Base-by-base conservation (phyloP, 169 alveolate species). In the Prorocentrum cordatum region DNA sequence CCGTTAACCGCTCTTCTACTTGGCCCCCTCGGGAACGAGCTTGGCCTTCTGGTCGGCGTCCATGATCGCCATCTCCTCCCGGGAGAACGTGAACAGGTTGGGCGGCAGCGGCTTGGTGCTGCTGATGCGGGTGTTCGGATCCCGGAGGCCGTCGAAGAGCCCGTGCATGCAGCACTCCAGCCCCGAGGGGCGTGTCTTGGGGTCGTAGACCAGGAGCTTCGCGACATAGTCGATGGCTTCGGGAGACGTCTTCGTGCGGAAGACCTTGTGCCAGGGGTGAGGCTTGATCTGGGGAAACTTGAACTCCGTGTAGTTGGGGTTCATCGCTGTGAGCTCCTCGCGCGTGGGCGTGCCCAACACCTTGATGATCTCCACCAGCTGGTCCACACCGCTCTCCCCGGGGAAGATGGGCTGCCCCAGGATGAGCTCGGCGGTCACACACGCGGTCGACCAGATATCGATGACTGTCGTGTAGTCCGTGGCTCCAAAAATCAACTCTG, bases 401-500 rank as follows among this genome's bases (percentile, higher is more conserved):
- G 98, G 96, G 93, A 96, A 97, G 84, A 97, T 92, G 54, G 99
- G 99, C 83, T 95, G 94, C 10, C 99, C 99, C 73, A 96, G 91
- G 24, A 97, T 92, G 93, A 97, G 93, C 93, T 97, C 99, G 2
- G 98, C 99, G 35, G 97, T 94, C 10, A 98, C 99, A 87, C 99
- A 97, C 1, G 99, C 99, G 54, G 93, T 94, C 18, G 91, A 96
- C 99, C 99, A 98, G 12, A 96, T 91, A 94, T 98, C 99, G n/a
- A 98, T 97, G 36, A 79, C 85, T 70, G 98, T 95, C 22, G 99
- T 96, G 92, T 98, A 98, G 92, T 97, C 98, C 35, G 97, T 97
- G 3, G 99, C 97, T 24, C 99, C 99, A 73, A 98, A 94, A 94
- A 98, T 97, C 35, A 98, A 94, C 92, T 98, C 99, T 1, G 99